A percentile compares a stretch with the other conserved stretches of the same genome.
Evolutionary conservation across 176 grass and related monocot species (phyloP).

Genomic region (Lolium multiflorum): DNA sequence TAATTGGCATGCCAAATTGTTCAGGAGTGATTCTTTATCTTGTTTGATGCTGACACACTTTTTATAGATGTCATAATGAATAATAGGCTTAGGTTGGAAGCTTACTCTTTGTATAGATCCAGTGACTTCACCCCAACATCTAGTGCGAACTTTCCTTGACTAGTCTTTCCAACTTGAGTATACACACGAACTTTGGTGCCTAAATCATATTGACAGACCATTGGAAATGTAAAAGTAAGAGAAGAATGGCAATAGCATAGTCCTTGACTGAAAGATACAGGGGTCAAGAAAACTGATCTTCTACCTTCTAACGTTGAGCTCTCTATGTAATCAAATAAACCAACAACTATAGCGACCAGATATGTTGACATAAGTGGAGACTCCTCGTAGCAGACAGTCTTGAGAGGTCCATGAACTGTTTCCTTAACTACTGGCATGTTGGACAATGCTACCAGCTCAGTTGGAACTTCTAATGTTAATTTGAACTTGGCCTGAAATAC

Average conservation of each 20-base stretch:
- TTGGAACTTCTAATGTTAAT: constrained; percentile 76
- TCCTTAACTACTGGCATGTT: constrained; percentile 78
- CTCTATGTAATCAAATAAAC: constrained; percentile 76
- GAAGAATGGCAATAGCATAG: constrained; percentile 6
- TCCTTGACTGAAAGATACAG: constrained; percentile 30
- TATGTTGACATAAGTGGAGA: constrained; percentile 98
- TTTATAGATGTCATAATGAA: constrained; percentile 28
- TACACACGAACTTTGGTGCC: constrained; percentile 84
- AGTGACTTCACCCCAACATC: constrained; percentile 76
- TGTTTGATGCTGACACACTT: not conserved
- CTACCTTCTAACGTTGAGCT: constrained; percentile 58
- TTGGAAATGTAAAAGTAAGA: constrained; percentile 1
- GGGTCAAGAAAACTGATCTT: constrained; percentile 1
- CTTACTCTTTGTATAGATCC: constrained; percentile 84
- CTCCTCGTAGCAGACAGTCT: constrained; percentile 72
- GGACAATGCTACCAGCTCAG: constrained; percentile 75
- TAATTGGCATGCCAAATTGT: constrained; percentile 2
- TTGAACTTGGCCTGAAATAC: constrained; percentile 81
- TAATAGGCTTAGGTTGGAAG: not conserved
- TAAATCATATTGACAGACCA: constrained; percentile 37
- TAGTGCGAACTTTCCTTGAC: constrained; percentile 83
- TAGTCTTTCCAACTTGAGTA: constrained; percentile 73
- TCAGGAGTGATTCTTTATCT: not conserved
- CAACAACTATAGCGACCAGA: constrained; percentile 86
- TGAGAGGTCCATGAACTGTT: constrained; percentile 50